phyloP scores from a whole-genome alignment of 192 early-diverging fungal genomes.

The Jimgerdemannia lactiflua region DNA sequence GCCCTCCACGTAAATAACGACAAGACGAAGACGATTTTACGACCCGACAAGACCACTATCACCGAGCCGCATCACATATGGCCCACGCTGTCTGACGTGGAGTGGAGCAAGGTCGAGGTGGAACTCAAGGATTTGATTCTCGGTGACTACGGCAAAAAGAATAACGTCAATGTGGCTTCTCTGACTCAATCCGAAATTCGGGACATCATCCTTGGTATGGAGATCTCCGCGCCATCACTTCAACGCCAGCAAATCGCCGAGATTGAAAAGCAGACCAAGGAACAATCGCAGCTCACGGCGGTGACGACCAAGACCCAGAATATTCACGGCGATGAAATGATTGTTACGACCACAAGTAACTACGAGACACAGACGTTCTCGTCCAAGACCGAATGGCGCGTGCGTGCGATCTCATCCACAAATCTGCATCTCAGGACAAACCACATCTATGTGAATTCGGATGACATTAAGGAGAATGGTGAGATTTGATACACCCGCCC shows the following conservation, averaged over 20 bases:
- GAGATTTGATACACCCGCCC: background rate
- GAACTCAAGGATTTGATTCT: slow-evolving; percentile 96
- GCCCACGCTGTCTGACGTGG: slow-evolving; percentile 95
- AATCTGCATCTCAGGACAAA: slow-evolving; percentile 94
- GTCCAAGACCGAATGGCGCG: slow-evolving; percentile 99
- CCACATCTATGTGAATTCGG: slow-evolving; percentile 95
- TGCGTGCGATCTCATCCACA: slow-evolving; percentile 95
- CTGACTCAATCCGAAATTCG: slow-evolving; percentile 96
- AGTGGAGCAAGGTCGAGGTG: slow-evolving; percentile 97
- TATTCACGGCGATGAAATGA: slow-evolving; percentile 96
- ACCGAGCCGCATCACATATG: slow-evolving; percentile 98
- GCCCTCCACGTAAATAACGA: slow-evolving; percentile 98
- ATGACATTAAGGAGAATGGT: slow-evolving; percentile 93
- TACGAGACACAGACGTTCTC: slow-evolving; percentile 97
- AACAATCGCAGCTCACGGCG: slow-evolving; percentile 92
- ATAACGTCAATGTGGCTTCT: slow-evolving; percentile 97
- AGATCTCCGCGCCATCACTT: slow-evolving; percentile 94
- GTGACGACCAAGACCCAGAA: slow-evolving; percentile 97
- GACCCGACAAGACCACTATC: slow-evolving; percentile 90
- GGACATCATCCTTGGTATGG: slow-evolving; percentile 99
- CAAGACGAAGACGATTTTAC: slow-evolving; percentile 94
- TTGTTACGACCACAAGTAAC: slow-evolving; percentile 95
- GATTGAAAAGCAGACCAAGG: slow-evolving; percentile 94
- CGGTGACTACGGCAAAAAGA: slow-evolving; percentile 99
- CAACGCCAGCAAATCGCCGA: slow-evolving; percentile 98